Evolutionary conservation across 2,329 filamentous ascomycete species (phyloP).

Genomic region (Rhinocladiella similis): DNA sequence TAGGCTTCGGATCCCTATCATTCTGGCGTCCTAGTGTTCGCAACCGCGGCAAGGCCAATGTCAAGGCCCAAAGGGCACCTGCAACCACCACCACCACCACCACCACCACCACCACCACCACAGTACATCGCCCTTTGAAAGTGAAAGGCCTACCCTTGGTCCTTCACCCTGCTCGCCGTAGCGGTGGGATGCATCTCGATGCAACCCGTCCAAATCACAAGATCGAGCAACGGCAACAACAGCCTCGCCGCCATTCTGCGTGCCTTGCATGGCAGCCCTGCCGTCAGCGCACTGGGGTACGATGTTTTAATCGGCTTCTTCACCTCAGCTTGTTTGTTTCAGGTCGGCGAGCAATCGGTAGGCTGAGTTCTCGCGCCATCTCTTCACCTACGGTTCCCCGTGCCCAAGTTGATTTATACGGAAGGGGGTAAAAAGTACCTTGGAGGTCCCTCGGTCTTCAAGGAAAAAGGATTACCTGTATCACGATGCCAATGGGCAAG

Average conservation of each 20-base stretch:
- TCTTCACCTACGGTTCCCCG: no score
- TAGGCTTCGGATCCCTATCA: constrained; percentile 19
- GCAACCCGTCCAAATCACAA: background rate
- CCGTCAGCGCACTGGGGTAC: constrained; percentile 9
- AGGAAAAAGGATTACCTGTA: no score
- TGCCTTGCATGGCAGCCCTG: constrained; percentile 1
- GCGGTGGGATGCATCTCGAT: background rate
- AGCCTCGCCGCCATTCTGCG: background rate
- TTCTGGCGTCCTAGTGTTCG: constrained; percentile 31
- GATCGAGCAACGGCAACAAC: background rate
- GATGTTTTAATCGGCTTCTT: constrained; percentile 5
- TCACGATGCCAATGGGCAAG: no score
- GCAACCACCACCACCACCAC: background rate
- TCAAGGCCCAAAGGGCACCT: constrained; percentile 21
- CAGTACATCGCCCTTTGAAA: background rate
- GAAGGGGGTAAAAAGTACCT: no score
- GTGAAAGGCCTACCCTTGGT: background rate
- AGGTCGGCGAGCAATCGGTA: background rate
- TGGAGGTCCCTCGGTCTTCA: no score
- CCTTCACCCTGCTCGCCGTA: background rate
- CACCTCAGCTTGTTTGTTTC: background rate
- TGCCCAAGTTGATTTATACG: no score
- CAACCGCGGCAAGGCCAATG: no score
- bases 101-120: no score
- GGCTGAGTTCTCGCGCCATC: no score